These are phyloP conservation scores for Buxus sempervirens DNA, from an alignment of 164 flowering plant genomes.

Conservation along the genomic window DNA sequence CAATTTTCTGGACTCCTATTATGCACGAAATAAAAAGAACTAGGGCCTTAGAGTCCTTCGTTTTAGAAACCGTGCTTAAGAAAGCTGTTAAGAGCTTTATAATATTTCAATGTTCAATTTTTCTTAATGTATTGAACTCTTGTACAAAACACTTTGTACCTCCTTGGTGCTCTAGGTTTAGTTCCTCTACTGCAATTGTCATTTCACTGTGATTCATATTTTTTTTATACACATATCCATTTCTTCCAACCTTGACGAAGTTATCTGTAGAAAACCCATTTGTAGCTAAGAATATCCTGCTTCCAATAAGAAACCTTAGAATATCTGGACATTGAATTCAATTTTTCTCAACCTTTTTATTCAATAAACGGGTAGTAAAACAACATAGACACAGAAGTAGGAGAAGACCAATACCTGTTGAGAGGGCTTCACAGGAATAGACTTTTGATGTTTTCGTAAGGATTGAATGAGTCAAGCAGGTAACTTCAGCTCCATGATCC, in stretches of 20 bases:
- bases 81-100: not conserved
- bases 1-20: not conserved
- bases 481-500: not conserved
- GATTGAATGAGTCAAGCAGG: not conserved
- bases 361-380: not conserved
- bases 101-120: not conserved
- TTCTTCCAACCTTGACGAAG: not conserved
- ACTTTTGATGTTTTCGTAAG: not conserved
- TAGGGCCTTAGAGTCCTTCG: not conserved
- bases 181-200: not conserved
- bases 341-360: not conserved
- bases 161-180: not conserved
- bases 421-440: not conserved
- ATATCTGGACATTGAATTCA: not conserved
- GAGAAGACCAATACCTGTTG: not conserved
- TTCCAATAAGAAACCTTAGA: not conserved
- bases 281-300: slow-evolving; percentile 4
- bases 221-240: no score
- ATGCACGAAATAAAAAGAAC: not conserved
- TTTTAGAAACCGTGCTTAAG: not conserved
- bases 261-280: not conserved
- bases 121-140: not conserved
- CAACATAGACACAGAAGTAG: not conserved
- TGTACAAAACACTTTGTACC: not conserved
- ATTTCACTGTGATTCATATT: not conserved